phyloP scores from a whole-genome alignment of 2,329 filamentous ascomycete genomes.

The Berkeleyomyces basicola region DNA sequence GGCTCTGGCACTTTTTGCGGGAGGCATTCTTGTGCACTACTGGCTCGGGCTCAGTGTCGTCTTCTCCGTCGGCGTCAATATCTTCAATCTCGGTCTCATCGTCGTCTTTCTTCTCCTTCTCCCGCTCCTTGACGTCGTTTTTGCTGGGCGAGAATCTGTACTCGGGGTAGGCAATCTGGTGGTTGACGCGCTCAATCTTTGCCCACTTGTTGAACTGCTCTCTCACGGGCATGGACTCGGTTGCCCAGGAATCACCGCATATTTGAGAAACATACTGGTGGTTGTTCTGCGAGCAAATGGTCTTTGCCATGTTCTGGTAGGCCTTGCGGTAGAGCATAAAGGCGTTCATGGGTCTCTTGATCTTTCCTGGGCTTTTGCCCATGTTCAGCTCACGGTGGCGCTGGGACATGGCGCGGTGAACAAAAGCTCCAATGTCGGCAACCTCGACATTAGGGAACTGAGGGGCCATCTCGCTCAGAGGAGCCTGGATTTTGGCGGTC shows the following conservation, averaged over 20 bases:
- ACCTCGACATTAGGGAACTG: conserved; percentile 45
- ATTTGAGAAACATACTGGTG: conserved; percentile 82
- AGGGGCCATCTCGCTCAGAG: conserved; percentile 55
- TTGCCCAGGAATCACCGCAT: conserved; percentile 72
- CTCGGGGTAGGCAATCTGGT: conserved; percentile 66
- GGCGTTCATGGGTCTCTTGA: conserved; percentile 89
- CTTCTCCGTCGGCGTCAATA: not conserved
- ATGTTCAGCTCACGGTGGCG: conserved; percentile 52
- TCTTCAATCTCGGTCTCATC: conserved; percentile 18
- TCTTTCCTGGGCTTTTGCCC: conserved; percentile 52
- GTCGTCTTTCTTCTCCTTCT: conserved; percentile 26
- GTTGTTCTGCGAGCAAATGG: conserved; percentile 69
- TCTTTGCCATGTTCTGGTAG: conserved; percentile 73
- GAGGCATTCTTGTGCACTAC: not conserved
- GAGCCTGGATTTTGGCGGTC: conserved; percentile 36
- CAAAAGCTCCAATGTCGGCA: conserved; percentile 65
- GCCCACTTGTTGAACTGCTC: conserved; percentile 66
- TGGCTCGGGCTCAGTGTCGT: not conserved
- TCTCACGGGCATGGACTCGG: conserved; percentile 58
- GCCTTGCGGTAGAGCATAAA: conserved; percentile 97
- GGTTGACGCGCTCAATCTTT: conserved; percentile 65
- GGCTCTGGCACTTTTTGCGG: not conserved
- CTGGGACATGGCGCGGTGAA: conserved; percentile 50
- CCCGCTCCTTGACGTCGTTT: conserved; percentile 17
- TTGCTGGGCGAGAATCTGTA: conserved; percentile 75